Conservation (phyloP, 1,139 yeast genomes). For the Magnusiomyces tetraspermus region DNA sequence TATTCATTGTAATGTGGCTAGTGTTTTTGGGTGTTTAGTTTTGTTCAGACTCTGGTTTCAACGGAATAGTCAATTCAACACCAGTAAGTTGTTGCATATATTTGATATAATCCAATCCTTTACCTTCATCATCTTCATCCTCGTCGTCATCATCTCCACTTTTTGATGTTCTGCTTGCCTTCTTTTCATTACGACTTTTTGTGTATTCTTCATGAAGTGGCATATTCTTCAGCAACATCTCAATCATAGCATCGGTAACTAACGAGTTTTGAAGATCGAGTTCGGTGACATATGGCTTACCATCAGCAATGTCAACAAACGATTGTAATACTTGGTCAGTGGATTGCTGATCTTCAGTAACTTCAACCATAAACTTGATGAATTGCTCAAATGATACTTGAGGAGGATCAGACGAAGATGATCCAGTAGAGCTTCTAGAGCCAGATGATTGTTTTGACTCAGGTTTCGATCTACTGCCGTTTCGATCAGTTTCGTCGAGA, state of each 20-base stretch:
- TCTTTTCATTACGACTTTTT: constrained; percentile 3
- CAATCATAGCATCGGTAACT: constrained; percentile 31
- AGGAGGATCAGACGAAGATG: constrained; percentile 5
- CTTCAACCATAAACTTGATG: constrained; percentile 35
- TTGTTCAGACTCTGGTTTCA: not conserved
- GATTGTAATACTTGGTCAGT: constrained; percentile 35
- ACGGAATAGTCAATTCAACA: constrained; percentile 4
- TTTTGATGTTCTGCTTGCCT: not conserved
- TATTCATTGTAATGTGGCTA: too few relatives aligned
- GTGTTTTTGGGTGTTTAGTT: not conserved
- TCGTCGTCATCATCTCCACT: not conserved
- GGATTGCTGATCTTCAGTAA: constrained; percentile 35
- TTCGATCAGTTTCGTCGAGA: not conserved
- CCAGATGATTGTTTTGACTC: not conserved
- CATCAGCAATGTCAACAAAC: constrained; percentile 35
- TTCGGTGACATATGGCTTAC: constrained; percentile 35
- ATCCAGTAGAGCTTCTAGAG: not conserved
- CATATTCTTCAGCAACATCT: constrained; percentile 28
- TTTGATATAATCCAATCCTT: constrained; percentile 29
- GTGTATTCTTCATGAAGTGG: constrained; percentile 18
- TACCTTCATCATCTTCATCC: constrained; percentile 14
- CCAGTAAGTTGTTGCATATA: constrained; percentile 26
- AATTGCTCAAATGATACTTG: constrained; percentile 34
- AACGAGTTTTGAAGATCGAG: constrained; percentile 34
- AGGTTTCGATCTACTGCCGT: not conserved